Evolutionary conservation across 2,329 filamentous ascomycete genomes (phyloP), one percentile per base, ranked within the genome.

Genomic region (Epichloe uncinata): DNA sequence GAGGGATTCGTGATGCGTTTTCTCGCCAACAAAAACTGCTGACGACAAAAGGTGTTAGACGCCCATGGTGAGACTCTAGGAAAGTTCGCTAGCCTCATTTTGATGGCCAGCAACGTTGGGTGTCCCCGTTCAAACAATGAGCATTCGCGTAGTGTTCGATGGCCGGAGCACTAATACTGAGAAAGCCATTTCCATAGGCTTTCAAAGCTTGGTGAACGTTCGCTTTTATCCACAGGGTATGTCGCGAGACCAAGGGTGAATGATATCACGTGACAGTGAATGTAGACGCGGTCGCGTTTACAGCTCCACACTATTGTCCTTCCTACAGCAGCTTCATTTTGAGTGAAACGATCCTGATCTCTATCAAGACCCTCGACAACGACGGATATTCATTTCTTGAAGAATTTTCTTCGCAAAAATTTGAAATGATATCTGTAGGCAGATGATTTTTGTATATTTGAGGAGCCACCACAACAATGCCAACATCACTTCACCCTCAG

Each of bases 401-500:
- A 30, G 3, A 2, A 30, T 30, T 11, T 30, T 4, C 8, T 30
- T 11, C 9, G 30, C 8, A 30, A 30, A 3, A 4, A 11, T 13
- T 26, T 22, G 16, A 34, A 41, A 34, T 34, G 4, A 36, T 26
- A 7, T 5, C 26, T 41, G 20, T 22, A 5, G 9, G 13, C 41
- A n/a, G 37, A 15, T 15, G 5, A 41, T 42, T 15, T n/a, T 30
- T n/a, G 26, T 20, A 45, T n/a, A 38, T n/a, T 15, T 16, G 13
- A n/a, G 34, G 11, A 47, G 16, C 16, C 3, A 42, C 34, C 49
- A 50, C 53, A 59, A 75, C 60, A 30, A 95, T 95, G 89, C 85
- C 87, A 49, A 70, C 74, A 15, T 75, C 84, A 13, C 73, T 84
- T 52, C 82, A 90, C 59, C 87, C 87, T 1, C 84, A 88, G 61